Conservation (phyloP, 2,329 filamentous ascomycete genomes). For the Metarhizium robertsii region DNA sequence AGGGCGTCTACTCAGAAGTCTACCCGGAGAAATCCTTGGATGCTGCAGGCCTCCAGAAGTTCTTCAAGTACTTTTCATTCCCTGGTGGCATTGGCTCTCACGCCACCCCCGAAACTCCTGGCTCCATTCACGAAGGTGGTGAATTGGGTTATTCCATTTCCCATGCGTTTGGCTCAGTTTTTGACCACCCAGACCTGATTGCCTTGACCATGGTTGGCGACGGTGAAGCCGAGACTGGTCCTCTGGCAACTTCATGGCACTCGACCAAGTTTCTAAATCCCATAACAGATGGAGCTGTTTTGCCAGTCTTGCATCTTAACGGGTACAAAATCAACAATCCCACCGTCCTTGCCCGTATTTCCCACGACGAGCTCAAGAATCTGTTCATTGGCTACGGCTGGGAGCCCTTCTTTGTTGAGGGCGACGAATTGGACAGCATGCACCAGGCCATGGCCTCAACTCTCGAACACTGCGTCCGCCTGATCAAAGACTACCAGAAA, state of each 20-base stretch:
- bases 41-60: slow-evolving; percentile 58
- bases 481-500: slow-evolving; percentile 62
- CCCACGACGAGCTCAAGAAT: slow-evolving; percentile 60
- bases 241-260: slow-evolving; percentile 72
- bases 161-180: slow-evolving; percentile 69
- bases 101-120: slow-evolving; percentile 70
- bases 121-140: slow-evolving; percentile 68
- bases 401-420: slow-evolving; percentile 73
- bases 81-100: slow-evolving; percentile 71
- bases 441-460: slow-evolving; percentile 76
- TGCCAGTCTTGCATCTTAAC: slow-evolving; percentile 70
- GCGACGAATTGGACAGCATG: slow-evolving; percentile 64
- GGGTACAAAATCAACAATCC: slow-evolving; percentile 84
- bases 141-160: slow-evolving; percentile 76
- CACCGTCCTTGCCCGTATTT: slow-evolving; percentile 63
- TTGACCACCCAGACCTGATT: slow-evolving; percentile 66
- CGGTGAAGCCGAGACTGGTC: slow-evolving; percentile 73
- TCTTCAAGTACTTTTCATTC: slow-evolving; percentile 80
- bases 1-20: slow-evolving; percentile 68
- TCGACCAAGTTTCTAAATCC: slow-evolving; percentile 77
- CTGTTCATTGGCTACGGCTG: slow-evolving; percentile 69
- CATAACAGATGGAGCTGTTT: slow-evolving; percentile 65
- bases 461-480: slow-evolving; percentile 59
- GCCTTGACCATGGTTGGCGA: slow-evolving; percentile 72
- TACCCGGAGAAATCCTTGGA: slow-evolving; percentile 67